phyloP scores from a whole-genome alignment of 164 flowering plant genomes.

The Sextonia rubra region DNA sequence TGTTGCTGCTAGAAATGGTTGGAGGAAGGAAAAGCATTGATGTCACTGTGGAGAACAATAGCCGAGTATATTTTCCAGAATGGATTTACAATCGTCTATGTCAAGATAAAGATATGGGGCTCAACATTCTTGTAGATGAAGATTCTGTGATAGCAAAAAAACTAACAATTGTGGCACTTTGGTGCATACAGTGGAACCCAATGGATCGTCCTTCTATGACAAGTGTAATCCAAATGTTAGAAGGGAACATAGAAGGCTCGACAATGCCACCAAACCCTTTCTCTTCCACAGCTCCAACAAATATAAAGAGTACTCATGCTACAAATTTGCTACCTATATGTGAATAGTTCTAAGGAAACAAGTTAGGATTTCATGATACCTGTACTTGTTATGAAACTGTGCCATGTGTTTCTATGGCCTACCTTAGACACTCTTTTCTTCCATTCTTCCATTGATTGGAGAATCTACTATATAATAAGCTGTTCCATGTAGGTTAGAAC shows the following conservation, averaged over 20 bases:
- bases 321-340: background rate
- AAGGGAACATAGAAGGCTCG: background rate
- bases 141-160: background rate
- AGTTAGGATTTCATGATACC: background rate
- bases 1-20: conserved; percentile 14
- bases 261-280: conserved; percentile 11
- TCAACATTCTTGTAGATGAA: background rate
- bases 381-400: no score
- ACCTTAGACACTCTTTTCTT: no score
- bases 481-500: no score
- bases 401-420: no score
- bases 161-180: background rate
- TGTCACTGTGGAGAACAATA: background rate
- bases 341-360: background rate
- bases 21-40: conserved; percentile 7
- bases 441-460: no score
- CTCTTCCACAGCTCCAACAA: background rate
- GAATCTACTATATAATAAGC: no score
- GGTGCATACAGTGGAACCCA: conserved; percentile 12
- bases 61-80: conserved; percentile 6
- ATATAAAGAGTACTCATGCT: background rate
- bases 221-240: conserved; percentile 7
- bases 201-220: conserved; percentile 6
- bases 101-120: background rate
- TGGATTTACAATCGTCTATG: conserved; percentile 7